A percentile compares a stretch with the other conserved stretches of the same genome.
Conservation (phyloP, 352 stramenopile species). For the Globisporangium sylvaticum region DNA sequence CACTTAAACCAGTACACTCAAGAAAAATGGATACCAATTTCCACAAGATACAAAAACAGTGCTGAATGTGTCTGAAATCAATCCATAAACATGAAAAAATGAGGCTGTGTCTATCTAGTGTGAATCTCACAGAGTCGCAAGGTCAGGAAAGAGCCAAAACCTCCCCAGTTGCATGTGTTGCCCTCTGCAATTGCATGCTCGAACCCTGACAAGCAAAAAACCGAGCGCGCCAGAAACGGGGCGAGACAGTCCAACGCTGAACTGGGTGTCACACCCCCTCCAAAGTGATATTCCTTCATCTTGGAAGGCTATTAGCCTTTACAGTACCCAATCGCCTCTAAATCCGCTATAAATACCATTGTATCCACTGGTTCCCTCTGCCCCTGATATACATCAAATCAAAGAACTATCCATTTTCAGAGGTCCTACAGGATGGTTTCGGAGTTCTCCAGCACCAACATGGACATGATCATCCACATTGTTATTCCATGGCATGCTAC, state of each 20-base stretch:
- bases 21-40: too few species aligned
- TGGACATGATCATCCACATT: slow-evolving; percentile 1
- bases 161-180: background rate
- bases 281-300: background rate
- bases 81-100: too few species aligned
- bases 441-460: background rate
- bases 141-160: background rate
- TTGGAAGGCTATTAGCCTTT: background rate
- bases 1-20: background rate
- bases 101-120: background rate
- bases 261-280: background rate
- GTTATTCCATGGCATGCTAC: background rate
- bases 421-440: slow-evolving; percentile 1
- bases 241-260: slow-evolving; percentile 13
- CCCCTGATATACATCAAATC: background rate
- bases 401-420: background rate
- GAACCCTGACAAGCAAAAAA: background rate
- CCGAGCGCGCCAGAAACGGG: background rate
- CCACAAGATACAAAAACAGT: too few species aligned
- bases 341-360: background rate
- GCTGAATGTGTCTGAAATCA: too few species aligned
- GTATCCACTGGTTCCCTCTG: background rate
- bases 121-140: background rate
- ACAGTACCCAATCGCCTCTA: background rate
- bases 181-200: background rate